A percentile compares a stretch with the other conserved stretches of the same genome.
Conservation (phyloP, 2,329 filamentous ascomycete genomes). For the Sporothrix globosa region DNA sequence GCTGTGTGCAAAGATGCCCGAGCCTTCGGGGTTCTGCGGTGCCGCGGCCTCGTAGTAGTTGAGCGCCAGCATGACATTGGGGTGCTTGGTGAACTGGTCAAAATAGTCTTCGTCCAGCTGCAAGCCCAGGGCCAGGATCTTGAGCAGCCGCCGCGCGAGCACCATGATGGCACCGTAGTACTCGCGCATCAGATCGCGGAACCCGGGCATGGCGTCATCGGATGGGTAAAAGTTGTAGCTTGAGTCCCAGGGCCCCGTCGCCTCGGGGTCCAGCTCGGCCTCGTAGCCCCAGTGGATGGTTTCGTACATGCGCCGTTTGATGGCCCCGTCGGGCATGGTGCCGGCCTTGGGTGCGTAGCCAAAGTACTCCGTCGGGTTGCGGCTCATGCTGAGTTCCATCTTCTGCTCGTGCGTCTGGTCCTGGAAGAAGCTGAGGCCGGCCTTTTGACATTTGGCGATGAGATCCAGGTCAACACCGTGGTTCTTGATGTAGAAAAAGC, state of each 20-base stretch:
- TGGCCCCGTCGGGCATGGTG: constrained; percentile 4
- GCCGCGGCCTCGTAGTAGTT: constrained; percentile 7
- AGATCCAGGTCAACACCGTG: constrained; percentile 3
- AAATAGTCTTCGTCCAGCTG: not conserved
- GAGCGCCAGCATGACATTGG: constrained; percentile 4
- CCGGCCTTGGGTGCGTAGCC: constrained; percentile 6
- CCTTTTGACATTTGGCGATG: constrained; percentile 8
- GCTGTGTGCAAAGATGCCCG: constrained; percentile 5
- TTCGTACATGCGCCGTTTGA: constrained; percentile 14
- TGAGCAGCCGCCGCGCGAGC: not conserved
- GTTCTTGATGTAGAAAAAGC: constrained; percentile 15
- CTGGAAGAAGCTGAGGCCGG: not conserved
- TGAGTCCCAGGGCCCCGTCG: not conserved
- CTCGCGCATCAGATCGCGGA: not conserved
- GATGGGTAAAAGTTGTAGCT: constrained; percentile 8
- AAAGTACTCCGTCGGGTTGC: constrained; percentile 2
- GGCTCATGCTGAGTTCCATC: constrained; percentile 13
- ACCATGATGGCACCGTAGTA: constrained; percentile 9
- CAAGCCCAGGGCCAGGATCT: not conserved
- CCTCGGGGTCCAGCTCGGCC: not conserved
- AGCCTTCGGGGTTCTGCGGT: not conserved
- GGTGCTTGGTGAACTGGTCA: constrained; percentile 14
- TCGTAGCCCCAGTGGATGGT: constrained; percentile 4
- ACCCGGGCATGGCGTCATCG: not conserved
- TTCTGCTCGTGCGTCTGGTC: constrained; percentile 8